Conservation (phyloP, 257 asterid genomes). For the Plantago major region DNA sequence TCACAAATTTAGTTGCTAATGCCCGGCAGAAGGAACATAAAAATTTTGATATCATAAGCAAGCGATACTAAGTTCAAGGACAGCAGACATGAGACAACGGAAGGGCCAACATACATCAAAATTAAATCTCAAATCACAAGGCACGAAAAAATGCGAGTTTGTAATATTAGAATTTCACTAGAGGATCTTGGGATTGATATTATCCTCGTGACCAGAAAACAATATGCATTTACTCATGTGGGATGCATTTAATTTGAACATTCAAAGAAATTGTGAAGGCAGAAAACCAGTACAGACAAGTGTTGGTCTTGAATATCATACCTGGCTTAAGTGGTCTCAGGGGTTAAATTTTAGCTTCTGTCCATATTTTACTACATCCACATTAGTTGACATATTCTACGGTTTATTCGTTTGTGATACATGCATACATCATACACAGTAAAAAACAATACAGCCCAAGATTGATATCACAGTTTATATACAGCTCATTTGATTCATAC, state of each 20-base stretch:
- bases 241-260: too few relatives aligned
- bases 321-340: too few relatives aligned
- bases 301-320: too few relatives aligned
- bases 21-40: slow-evolving; percentile 3
- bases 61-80: slow-evolving; percentile 2
- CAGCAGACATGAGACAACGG: neutral
- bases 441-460: neutral
- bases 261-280: too few relatives aligned
- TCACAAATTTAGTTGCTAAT: neutral
- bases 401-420: neutral
- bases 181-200: neutral
- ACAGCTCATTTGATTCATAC: neutral
- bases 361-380: too few relatives aligned
- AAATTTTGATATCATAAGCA: slow-evolving; percentile 8
- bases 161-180: slow-evolving; percentile 2
- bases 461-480: slow-evolving; percentile 3
- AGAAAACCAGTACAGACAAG: too few relatives aligned
- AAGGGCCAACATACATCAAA: slow-evolving; percentile 10
- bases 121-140: slow-evolving; percentile 19
- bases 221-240: too few relatives aligned
- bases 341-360: too few relatives aligned
- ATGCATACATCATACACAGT: slow-evolving; percentile 2
- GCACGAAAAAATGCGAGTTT: slow-evolving; percentile 9
- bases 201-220: neutral
- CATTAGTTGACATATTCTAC: too few relatives aligned